A percentile compares a stretch with the other conserved stretches of the same genome.
phyloP scores from a whole-genome alignment of 345 rosid genomes.

The Gossypium bickii region DNA sequence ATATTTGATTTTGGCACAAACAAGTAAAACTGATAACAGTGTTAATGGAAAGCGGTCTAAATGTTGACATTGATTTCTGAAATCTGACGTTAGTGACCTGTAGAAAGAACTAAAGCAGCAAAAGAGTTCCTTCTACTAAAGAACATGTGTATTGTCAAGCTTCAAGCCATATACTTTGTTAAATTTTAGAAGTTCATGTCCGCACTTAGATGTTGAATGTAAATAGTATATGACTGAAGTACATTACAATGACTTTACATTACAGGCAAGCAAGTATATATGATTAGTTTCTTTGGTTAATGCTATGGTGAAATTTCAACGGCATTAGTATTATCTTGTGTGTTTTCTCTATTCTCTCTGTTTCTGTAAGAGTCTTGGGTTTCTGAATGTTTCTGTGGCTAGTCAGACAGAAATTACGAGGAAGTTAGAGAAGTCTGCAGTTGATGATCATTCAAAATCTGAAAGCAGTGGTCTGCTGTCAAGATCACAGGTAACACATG shows the following conservation, averaged over 20 bases:
- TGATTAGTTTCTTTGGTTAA: neutral
- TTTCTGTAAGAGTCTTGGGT: neutral
- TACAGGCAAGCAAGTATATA: neutral
- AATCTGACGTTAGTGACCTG: no score
- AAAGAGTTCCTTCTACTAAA: no score
- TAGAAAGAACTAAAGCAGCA: no score
- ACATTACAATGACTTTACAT: neutral
- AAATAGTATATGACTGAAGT: neutral
- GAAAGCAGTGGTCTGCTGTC: slow-evolving; percentile 62
- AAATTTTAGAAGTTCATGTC: no score
- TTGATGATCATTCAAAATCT: slow-evolving; percentile 36
- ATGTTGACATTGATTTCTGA: no score
- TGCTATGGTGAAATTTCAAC: neutral
- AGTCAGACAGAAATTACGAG: slow-evolving; percentile 91
- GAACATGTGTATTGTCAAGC: no score
- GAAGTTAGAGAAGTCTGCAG: slow-evolving; percentile 60
- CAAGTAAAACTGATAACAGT: no score
- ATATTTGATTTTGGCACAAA: no score
- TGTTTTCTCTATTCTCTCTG: neutral
- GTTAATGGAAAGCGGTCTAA: no score
- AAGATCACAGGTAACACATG: slow-evolving; percentile 71
- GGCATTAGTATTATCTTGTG: neutral
- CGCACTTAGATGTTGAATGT: no score
- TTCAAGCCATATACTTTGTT: no score
- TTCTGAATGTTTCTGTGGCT: slow-evolving; percentile 51